A percentile compares a stretch with the other conserved stretches of the same genome.
Conservation (phyloP, 176 grass and related monocot species). For the Aegilops tauschii region DNA sequence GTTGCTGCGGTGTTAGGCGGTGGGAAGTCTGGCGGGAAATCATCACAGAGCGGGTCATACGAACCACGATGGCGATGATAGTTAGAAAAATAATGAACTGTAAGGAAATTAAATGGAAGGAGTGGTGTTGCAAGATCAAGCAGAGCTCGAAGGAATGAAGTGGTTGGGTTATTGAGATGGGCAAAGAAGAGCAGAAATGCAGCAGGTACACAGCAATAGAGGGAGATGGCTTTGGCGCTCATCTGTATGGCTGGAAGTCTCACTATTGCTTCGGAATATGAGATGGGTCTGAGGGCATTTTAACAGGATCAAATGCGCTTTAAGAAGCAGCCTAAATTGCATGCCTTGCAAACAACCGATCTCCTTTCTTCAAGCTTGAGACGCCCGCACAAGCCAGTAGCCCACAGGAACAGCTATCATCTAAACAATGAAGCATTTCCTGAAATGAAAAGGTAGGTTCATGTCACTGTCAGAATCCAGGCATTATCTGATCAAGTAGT, state of each 20-base stretch:
- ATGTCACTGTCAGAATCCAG: slow-evolving; percentile 36
- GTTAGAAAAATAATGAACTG: background rate
- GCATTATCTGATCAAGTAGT: slow-evolving; percentile 17
- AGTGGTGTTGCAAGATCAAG: slow-evolving; percentile 16
- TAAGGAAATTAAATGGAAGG: background rate
- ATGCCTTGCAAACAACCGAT: slow-evolving; percentile 79
- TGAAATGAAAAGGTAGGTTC: slow-evolving; percentile 9
- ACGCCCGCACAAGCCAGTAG: slow-evolving; percentile 18
- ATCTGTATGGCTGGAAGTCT: slow-evolving; percentile 5
- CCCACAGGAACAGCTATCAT: slow-evolving; percentile 33
- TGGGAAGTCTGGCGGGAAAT: slow-evolving; percentile 64
- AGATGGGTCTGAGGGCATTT: slow-evolving; percentile 9
- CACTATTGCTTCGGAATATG: slow-evolving; percentile 3
- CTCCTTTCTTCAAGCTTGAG: slow-evolving; percentile 63
- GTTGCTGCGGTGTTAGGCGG: slow-evolving; percentile 32
- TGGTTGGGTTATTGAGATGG: slow-evolving; percentile 1
- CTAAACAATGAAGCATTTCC: background rate
- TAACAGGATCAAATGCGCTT: slow-evolving; percentile 39
- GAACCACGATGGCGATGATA: background rate
- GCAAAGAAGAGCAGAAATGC: slow-evolving; percentile 35
- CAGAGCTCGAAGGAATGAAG: slow-evolving; percentile 4
- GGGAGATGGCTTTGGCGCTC: slow-evolving; percentile 17
- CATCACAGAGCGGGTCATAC: slow-evolving; percentile 52
- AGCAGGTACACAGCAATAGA: slow-evolving; percentile 29
- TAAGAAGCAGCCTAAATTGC: slow-evolving; percentile 50